Conservation (phyloP, 352 stramenopile species). For the Globisporangium nodosum region DNA sequence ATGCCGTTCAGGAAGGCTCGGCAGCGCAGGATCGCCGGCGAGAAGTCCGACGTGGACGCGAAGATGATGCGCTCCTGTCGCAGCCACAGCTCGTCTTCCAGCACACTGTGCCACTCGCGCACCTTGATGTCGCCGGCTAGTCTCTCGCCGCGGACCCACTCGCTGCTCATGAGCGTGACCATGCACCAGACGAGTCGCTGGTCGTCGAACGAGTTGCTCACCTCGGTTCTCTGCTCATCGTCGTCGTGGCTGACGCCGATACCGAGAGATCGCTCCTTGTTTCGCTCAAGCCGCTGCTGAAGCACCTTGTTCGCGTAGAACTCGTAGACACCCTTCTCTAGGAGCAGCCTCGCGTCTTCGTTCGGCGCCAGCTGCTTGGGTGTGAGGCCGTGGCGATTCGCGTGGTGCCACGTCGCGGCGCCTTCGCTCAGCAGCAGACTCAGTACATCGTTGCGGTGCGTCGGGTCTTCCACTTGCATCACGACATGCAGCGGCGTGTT, state of each 20-base stretch:
- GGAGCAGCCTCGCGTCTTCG: constrained; percentile 19
- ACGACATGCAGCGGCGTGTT: constrained; percentile 58
- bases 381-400: constrained; percentile 51
- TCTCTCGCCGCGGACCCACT: constrained; percentile 30
- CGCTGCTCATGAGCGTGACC: constrained; percentile 41
- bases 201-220: background rate
- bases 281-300: background rate
- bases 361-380: constrained; percentile 38
- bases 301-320: constrained; percentile 25
- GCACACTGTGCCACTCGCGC: constrained; percentile 48
- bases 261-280: no score
- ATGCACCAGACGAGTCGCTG: constrained; percentile 52
- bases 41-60: constrained; percentile 33
- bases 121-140: constrained; percentile 28
- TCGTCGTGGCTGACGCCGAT: background rate
- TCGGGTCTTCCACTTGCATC: constrained; percentile 41
- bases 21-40: constrained; percentile 32
- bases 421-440: constrained; percentile 54
- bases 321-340: constrained; percentile 44
- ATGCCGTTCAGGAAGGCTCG: constrained; percentile 60
- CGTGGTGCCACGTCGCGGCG: constrained; percentile 27
- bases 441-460: constrained; percentile 38
- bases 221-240: background rate
- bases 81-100: constrained; percentile 57
- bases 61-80: constrained; percentile 51